These are phyloP conservation scores for Tardiomyces digboiensis DNA, from an alignment of 1,139 yeast species.

Conservation along the genomic window DNA sequence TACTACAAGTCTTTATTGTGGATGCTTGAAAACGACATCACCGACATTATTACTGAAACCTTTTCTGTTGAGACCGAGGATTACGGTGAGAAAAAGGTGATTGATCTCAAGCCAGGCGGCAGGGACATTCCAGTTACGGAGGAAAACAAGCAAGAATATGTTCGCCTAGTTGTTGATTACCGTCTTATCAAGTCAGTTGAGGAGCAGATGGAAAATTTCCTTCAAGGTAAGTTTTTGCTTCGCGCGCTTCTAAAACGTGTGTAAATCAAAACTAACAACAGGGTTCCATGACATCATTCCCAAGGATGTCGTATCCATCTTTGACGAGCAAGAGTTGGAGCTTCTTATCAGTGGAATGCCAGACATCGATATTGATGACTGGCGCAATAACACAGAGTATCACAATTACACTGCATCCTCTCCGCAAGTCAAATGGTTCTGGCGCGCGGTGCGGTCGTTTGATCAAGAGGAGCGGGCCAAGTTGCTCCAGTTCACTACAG, in stretches of 20 bases:
- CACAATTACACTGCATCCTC: conserved; percentile 79
- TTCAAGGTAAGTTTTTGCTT: no score
- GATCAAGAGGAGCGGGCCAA: conserved; percentile 94
- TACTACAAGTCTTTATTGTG: conserved; percentile 88
- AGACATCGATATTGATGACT: conserved; percentile 90
- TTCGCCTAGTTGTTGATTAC: conserved; percentile 76
- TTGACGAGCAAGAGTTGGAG: conserved; percentile 95
- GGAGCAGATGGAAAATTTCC: conserved; percentile 81
- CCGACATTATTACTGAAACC: conserved; percentile 94
- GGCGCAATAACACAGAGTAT: conserved; percentile 83
- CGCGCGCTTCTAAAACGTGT: no score
- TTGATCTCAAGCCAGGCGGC: conserved; percentile 79
- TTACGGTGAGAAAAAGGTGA: conserved; percentile 77
- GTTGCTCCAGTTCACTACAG: conserved; percentile 90
- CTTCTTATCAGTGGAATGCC: conserved; percentile 90
- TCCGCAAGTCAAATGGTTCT: conserved; percentile 91
- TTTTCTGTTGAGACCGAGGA: conserved; percentile 93
- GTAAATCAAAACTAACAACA: no score
- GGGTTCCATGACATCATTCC: conserved; percentile 89
- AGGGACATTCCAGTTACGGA: conserved; percentile 82
- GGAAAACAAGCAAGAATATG: conserved; percentile 86
- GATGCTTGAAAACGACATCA: conserved; percentile 95
- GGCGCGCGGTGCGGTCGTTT: conserved; percentile 96
- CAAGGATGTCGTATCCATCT: conserved; percentile 75
- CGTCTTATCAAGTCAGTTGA: conserved; percentile 73